Conservation (phyloP, 2,329 filamentous ascomycete species). For the Fusarium miscanthi region DNA sequence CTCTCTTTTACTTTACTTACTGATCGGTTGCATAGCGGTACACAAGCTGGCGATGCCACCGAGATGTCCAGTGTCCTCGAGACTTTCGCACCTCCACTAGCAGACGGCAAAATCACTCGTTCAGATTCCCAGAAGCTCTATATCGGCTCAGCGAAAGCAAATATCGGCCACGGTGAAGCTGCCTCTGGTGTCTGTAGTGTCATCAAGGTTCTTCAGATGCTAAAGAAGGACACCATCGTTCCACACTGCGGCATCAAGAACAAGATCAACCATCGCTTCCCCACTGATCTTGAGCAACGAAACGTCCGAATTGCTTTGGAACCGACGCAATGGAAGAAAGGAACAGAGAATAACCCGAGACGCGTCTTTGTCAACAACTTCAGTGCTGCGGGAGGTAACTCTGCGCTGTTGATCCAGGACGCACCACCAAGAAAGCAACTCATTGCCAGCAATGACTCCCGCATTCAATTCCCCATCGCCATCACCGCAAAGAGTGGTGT, state of each 20-base stretch:
- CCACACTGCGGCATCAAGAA: slow-evolving; percentile 66
- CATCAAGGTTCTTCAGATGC: slow-evolving; percentile 66
- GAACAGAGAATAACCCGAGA: slow-evolving; percentile 52
- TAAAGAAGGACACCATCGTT: slow-evolving; percentile 60
- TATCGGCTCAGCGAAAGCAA: slow-evolving; percentile 73
- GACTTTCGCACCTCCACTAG: slow-evolving; percentile 56
- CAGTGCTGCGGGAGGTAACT: slow-evolving; percentile 78
- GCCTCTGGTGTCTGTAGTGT: slow-evolving; percentile 66
- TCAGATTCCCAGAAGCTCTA: slow-evolving; percentile 53
- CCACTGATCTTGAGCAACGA: slow-evolving; percentile 54
- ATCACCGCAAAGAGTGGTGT: slow-evolving; percentile 19
- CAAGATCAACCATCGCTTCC: slow-evolving; percentile 57
- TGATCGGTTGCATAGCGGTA: accelerated
- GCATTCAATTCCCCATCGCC: slow-evolving; percentile 16
- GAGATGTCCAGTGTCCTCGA: slow-evolving; percentile 83
- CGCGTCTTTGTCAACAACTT: slow-evolving; percentile 74
- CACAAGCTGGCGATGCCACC: slow-evolving; percentile 82
- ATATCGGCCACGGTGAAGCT: slow-evolving; percentile 73
- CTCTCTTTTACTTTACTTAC: accelerated
- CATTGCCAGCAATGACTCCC: slow-evolving; percentile 54
- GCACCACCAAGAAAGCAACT: slow-evolving; percentile 52
- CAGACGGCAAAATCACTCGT: neutral
- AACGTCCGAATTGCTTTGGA: slow-evolving; percentile 65
- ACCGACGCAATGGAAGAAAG: slow-evolving; percentile 58
- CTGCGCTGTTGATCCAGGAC: slow-evolving; percentile 71